Conservation (phyloP, 352 stramenopile species). For the Phytophthora sansomeana region DNA sequence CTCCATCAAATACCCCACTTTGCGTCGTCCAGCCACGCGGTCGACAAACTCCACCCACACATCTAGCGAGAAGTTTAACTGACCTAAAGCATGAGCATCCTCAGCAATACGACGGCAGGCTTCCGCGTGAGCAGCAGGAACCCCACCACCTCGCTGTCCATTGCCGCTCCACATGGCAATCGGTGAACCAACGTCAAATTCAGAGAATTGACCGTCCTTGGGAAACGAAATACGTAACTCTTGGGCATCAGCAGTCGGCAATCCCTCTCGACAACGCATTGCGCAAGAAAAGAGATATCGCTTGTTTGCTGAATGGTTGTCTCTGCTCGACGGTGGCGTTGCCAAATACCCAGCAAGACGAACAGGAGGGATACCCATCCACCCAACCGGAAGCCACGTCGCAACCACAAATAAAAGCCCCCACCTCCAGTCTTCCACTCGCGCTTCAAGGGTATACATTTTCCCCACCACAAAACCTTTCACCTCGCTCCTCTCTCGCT, state of each 20-base stretch:
- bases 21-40: conserved; percentile 55
- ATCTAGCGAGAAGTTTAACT: conserved; percentile 62
- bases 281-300: conserved; percentile 63
- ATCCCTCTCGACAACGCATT: conserved; percentile 40
- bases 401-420: conserved; percentile 48
- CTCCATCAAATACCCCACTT: conserved; percentile 73
- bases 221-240: conserved; percentile 12
- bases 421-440: conserved; percentile 52
- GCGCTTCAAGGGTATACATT: conserved; percentile 70
- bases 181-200: conserved; percentile 32
- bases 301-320: conserved; percentile 28
- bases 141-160: conserved; percentile 18
- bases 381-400: conserved; percentile 49
- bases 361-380: conserved; percentile 48
- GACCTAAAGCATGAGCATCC: conserved; percentile 37
- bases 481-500: background rate
- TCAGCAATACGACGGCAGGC: conserved; percentile 32
- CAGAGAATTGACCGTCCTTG: background rate
- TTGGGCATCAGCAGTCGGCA: background rate
- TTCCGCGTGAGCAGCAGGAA: conserved; percentile 32
- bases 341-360: conserved; percentile 55
- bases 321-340: conserved; percentile 8
- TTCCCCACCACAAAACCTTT: conserved; percentile 42
- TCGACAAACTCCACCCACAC: conserved; percentile 83
- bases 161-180: conserved; percentile 24